phyloP scores from a whole-genome alignment of 2,329 filamentous ascomycete genomes.

The Fusarium sp. region DNA sequence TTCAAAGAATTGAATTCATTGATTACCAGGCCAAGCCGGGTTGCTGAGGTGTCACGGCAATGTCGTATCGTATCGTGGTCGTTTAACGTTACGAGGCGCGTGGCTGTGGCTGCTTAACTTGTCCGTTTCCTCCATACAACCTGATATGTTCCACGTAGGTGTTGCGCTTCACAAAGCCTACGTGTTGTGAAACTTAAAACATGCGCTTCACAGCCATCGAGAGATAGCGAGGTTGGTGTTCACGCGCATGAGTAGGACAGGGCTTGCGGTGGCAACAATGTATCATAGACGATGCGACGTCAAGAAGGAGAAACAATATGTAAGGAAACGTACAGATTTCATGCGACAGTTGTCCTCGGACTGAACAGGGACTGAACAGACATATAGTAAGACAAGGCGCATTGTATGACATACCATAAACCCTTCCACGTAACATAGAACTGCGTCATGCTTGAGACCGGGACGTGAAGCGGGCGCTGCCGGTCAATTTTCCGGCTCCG shows the following conservation, averaged over 20 bases:
- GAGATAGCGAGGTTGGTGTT: constrained; percentile 8
- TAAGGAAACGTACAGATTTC: background rate
- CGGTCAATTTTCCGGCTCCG: constrained; percentile 28
- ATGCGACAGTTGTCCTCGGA: background rate
- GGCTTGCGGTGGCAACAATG: constrained; percentile 8
- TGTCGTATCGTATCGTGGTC: background rate
- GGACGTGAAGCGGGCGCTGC: constrained; percentile 25
- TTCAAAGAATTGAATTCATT: background rate
- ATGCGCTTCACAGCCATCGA: background rate
- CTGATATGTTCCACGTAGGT: background rate
- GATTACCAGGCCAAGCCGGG: background rate
- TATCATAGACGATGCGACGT: background rate
- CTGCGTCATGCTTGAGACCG: constrained; percentile 16
- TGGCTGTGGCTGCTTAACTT: background rate
- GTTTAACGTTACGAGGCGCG: background rate
- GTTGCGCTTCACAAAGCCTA: background rate
- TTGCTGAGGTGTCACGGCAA: background rate
- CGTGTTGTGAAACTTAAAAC: constrained; percentile 2
- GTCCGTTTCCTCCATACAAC: background rate
- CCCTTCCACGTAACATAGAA: background rate
- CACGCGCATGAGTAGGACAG: background rate
- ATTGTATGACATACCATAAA: background rate
- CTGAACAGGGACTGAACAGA: background rate
- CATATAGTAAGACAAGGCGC: background rate
- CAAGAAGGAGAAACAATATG: background rate